Evolutionary conservation across 345 rosid species (phyloP).

Genomic region (Eucalyptus brandiana): DNA sequence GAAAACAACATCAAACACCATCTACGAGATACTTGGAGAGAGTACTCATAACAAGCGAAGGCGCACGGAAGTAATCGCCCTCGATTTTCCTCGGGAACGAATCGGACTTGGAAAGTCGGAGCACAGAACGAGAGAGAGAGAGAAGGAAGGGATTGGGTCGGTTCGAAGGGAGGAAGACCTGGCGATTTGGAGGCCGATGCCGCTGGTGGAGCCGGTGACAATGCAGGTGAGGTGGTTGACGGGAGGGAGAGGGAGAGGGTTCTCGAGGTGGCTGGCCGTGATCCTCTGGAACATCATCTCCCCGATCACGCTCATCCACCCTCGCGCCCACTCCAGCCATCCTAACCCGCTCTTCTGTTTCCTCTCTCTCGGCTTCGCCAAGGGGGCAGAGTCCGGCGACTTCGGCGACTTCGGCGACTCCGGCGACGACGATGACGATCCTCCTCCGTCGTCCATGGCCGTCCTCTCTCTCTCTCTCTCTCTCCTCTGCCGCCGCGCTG

Average conservation of each 20-base stretch:
- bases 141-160: neutral
- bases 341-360: constrained; percentile 60
- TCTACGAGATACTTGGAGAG: neutral
- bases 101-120: neutral
- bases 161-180: constrained; percentile 15
- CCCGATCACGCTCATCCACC: constrained; percentile 56
- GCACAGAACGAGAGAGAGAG: neutral
- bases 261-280: constrained; percentile 62
- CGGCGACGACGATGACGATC: neutral
- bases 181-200: constrained; percentile 89
- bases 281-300: constrained; percentile 91
- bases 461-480: neutral
- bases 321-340: constrained; percentile 94
- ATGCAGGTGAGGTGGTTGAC: constrained; percentile 64
- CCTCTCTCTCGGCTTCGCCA: neutral
- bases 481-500: neutral
- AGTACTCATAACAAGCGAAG: neutral
- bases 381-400: neutral
- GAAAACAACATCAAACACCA: neutral
- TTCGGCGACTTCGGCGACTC: neutral
- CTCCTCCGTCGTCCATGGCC: neutral
- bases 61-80: neutral
- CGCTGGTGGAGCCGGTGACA: constrained; percentile 96
- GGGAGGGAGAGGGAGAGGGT: constrained; percentile 81
- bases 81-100: neutral